Base-by-base conservation (phyloP, 257 asterid genomes). In the Dorcoceras hygrometricum region DNA sequence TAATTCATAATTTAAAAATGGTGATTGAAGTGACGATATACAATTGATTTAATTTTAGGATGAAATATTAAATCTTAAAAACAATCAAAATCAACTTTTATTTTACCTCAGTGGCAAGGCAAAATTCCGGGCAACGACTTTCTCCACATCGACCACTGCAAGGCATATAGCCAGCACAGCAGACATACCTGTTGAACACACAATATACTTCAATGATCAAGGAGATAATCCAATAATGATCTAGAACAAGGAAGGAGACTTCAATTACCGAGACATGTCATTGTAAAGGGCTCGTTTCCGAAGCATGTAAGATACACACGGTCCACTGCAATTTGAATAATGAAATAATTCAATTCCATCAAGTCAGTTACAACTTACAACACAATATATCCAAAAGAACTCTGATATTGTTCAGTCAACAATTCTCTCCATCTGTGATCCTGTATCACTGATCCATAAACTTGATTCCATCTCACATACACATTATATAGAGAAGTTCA, bases 111-210 rank as follows among this genome's bases (percentile, higher is more conserved):
- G 99, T 94, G 0, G 99, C 99, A 69, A 94, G 96, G 77, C 99
- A 94, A 57, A 94, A 78, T 70, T 94, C 89, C 59, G 99, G 99
- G 81, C 99, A 94, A 29, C 83, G 81, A 76, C 96, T 94, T 84
- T 94, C 99, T 75, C 99, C 99, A 74, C 99, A 94, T 36, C 96
- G 88, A 66, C 99, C 99, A 84, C 99, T 94, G 87, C 99, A 94
- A 65, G 99, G 99, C 97, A 94, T 79, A 78, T 94, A 94, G 54
- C 99, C 99, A 69, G 97, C 99, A 78, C 99, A 94, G 73, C 99
- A 94, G 36, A 78, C 84, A 80, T 94, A 90, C 87, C 99, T 94
- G 63, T 28, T 61, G 59, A 73, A 54, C 55, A 73, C 29, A 58
- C 56, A 57, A 76, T 12, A 67, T 66, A 29, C 65, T 32, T 57